A percentile compares a stretch with the other conserved stretches of the same genome.
phyloP scores from a whole-genome alignment of 2,329 filamentous ascomycete genomes.

The Emmonsia crescens region DNA sequence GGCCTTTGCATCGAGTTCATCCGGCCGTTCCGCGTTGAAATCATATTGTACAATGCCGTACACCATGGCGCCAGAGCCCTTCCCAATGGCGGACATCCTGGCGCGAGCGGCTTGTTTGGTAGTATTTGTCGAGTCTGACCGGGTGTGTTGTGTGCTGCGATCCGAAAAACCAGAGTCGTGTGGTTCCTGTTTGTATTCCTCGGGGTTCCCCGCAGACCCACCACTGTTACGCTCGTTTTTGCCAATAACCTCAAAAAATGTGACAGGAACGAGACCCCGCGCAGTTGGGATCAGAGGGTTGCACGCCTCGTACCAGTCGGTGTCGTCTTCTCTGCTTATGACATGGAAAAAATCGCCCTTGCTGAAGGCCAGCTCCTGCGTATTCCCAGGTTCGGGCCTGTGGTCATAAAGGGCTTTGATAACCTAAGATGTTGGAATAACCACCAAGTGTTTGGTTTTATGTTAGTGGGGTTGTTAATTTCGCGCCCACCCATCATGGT shows the following conservation, averaged over 20 bases:
- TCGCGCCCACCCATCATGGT: not conserved
- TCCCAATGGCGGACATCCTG: conserved; percentile 39
- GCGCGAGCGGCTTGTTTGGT: conserved; percentile 24
- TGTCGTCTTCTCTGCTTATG: conserved; percentile 86
- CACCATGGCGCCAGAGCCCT: conserved; percentile 66
- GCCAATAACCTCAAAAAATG: conserved; percentile 84
- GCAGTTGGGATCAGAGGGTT: conserved; percentile 78
- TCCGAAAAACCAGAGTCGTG: conserved; percentile 87
- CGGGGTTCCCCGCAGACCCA: conserved; percentile 49
- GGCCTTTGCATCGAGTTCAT: conserved; percentile 88
- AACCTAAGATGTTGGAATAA: conserved; percentile 47
- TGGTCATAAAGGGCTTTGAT: conserved; percentile 96
- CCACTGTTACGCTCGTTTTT: conserved; percentile 86
- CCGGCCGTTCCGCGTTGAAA: conserved; percentile 87
- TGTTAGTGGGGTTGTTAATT: conserved; percentile 4
- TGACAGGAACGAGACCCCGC: conserved; percentile 82
- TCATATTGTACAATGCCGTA: conserved; percentile 97
- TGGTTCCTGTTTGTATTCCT: conserved; percentile 47
- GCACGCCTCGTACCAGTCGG: conserved; percentile 96
- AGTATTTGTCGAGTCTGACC: conserved; percentile 26
- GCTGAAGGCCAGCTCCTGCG: conserved; percentile 77
- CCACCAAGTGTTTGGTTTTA: not conserved
- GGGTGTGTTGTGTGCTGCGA: conserved; percentile 34
- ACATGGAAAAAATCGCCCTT: conserved; percentile 98
- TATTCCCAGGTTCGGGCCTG: conserved; percentile 52